These are phyloP conservation scores for Leishmania guyanensis DNA, from an alignment of 208 protist species.

Conservation along the genomic window DNA sequence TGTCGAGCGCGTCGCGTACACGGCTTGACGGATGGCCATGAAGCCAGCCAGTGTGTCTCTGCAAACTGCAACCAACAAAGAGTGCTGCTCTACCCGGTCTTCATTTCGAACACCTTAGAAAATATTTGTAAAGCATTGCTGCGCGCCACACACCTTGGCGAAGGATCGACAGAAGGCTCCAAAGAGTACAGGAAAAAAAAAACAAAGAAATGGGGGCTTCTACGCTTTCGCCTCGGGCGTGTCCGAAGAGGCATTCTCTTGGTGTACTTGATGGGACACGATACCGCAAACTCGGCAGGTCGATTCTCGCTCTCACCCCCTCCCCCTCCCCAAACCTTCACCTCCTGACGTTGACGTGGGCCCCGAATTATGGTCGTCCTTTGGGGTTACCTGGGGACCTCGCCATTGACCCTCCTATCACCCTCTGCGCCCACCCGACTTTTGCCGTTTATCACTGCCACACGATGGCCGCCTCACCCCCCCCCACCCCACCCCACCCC, in stretches of 20 bases:
- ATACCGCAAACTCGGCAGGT: neutral
- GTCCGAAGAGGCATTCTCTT: neutral
- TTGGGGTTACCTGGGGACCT: neutral
- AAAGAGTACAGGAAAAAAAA: neutral
- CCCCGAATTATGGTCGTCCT: neutral
- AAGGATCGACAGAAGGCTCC: neutral
- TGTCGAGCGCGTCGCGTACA: neutral
- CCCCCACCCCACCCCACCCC: too few species aligned
- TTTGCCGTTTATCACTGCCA: neutral
- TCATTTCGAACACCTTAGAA: neutral
- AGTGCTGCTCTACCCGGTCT: neutral
- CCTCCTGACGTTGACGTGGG: neutral
- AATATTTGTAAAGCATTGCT: neutral
- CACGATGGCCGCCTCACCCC: too few species aligned
- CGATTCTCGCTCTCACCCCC: neutral
- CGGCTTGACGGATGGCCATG: neutral
- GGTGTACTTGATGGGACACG: neutral
- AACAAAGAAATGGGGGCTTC: neutral
- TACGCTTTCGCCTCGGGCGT: neutral
- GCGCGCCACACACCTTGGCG: neutral
- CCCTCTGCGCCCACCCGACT: neutral
- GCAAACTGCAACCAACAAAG: neutral
- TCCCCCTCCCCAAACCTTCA: neutral
- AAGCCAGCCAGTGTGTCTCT: neutral
- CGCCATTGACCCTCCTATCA: neutral